Conservation (phyloP, 352 stramenopile species). For the Pythium apleroticum region DNA sequence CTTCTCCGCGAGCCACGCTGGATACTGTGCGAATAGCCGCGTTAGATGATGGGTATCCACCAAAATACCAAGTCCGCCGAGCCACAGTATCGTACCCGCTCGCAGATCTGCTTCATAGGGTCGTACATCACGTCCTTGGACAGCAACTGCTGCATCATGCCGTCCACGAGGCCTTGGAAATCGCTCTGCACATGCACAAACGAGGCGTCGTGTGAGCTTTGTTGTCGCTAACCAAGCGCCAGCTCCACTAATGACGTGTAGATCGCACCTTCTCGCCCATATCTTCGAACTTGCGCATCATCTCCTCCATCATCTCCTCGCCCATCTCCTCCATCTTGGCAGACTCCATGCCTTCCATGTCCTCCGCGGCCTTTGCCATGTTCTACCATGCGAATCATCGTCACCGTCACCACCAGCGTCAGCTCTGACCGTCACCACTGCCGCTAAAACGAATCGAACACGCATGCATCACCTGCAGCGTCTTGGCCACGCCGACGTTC, state of each 20-base stretch:
- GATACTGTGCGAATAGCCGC: conserved; percentile 76
- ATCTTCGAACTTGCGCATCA: conserved; percentile 96
- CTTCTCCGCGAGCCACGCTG: conserved; percentile 95
- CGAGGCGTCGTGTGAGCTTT: not conserved
- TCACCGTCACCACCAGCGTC: conserved; percentile 3
- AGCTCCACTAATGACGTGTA: not conserved
- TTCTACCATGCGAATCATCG: conserved; percentile 41
- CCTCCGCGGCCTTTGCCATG: conserved; percentile 86
- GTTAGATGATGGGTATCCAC: not conserved
- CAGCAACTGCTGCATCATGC: conserved; percentile 98
- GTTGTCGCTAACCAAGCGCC: not conserved
- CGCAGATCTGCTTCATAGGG: conserved; percentile 95
- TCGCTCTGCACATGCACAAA: conserved; percentile 48
- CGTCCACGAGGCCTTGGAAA: conserved; percentile 94
- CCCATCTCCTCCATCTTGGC: conserved; percentile 87
- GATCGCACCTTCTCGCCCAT: conserved; percentile 90
- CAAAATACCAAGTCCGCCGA: not conserved
- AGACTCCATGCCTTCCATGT: conserved; percentile 83
- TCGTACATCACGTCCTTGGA: conserved; percentile 99
- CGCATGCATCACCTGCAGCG: conserved; percentile 51
- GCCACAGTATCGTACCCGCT: conserved; percentile 49
- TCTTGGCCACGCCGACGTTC: conserved; percentile 82
- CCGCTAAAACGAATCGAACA: not conserved
- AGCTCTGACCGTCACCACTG: not conserved
- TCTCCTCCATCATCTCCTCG: conserved; percentile 95